phyloP scores from a whole-genome alignment of 345 rosid species.

The Balakata baccata region DNA sequence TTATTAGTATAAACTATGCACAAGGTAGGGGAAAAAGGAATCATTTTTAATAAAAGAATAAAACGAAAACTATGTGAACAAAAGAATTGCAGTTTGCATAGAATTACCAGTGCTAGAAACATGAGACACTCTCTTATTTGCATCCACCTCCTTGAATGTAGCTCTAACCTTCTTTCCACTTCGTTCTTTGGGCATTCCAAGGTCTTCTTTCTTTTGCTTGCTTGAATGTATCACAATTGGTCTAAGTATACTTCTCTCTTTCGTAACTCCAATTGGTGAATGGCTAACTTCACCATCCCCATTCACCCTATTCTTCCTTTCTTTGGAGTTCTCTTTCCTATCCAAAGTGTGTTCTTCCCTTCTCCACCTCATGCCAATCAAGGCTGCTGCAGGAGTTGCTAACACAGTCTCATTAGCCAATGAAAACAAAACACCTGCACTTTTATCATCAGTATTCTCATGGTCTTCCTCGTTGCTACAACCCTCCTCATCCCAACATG shows the following conservation, averaged over 20 bases:
- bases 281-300: slow-evolving; percentile 41
- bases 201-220: slow-evolving; percentile 60
- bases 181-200: slow-evolving; percentile 47
- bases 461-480: slow-evolving; percentile 38
- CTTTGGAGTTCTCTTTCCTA: slow-evolving; percentile 29
- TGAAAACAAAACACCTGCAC: slow-evolving; percentile 77
- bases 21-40: not conserved
- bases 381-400: slow-evolving; percentile 37
- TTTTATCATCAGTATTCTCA: slow-evolving; percentile 55
- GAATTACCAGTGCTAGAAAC: slow-evolving; percentile 46
- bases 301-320: slow-evolving; percentile 39
- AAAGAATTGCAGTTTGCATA: slow-evolving; percentile 15
- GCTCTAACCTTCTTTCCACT: slow-evolving; percentile 60
- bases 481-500: slow-evolving; percentile 64
- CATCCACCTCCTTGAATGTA: slow-evolving; percentile 49
- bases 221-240: slow-evolving; percentile 49
- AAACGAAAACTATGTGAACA: not conserved
- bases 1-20: not conserved
- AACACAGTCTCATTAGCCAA: slow-evolving; percentile 63
- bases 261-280: slow-evolving; percentile 40
- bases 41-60: not conserved
- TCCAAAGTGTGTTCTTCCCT: slow-evolving; percentile 29
- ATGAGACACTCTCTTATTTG: slow-evolving; percentile 44
- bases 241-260: slow-evolving; percentile 58
- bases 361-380: slow-evolving; percentile 40